Base-by-base conservation (phyloP, 768 basidiomycete species). In the Mrakia hoshinonis region DNA sequence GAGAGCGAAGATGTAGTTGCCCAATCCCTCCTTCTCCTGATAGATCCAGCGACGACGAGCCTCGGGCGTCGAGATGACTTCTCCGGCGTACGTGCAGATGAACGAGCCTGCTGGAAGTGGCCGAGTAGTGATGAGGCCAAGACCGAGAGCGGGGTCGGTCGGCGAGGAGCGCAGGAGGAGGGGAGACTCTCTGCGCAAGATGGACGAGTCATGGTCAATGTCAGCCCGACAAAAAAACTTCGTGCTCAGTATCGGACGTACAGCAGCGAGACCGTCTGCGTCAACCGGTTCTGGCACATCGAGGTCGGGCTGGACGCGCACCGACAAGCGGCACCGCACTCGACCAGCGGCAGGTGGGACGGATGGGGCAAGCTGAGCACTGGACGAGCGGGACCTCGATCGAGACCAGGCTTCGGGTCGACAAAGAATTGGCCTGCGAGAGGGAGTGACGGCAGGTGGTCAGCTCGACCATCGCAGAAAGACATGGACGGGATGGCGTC, bases 31-130 rank as follows among this genome's bases (percentile, higher is more conserved):
- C 12, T 5, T 22, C 11, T 36, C 13, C 26, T 52, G 55, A 0
- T 20, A 3, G 4, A 31, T 34, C 70, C 70, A 72, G 24, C 70
- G 39, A 29, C 38, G 34, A 20, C 46, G 54, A 0, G 63, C 63
- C 18, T 60, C 52, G 1, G 46, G n/a, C 0, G 63, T 48, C 3
- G 38, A 31, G n/a, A 72, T 39, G 4, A 66, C 15, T 36, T 72
- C 70, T 9, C 70, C 70, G n/a, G 65, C 70, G 29, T 72, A 72
- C 2, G 70, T 72, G 36, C 65, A 49, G 34, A 67, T 29, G 47
- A 72, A 72, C 4, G 70, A 22, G 10, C 70, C 70, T 38, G 20
- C 24, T 0, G 65, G 54, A 18, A 72, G 12, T 0, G 43, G 26
- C 0, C 22, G 5, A 13, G 46, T 22, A 24, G 70, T 64, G 31